These are phyloP conservation scores for Plasmopara viticola DNA, from an alignment of 352 stramenopile genomes.

Conservation along the genomic window DNA sequence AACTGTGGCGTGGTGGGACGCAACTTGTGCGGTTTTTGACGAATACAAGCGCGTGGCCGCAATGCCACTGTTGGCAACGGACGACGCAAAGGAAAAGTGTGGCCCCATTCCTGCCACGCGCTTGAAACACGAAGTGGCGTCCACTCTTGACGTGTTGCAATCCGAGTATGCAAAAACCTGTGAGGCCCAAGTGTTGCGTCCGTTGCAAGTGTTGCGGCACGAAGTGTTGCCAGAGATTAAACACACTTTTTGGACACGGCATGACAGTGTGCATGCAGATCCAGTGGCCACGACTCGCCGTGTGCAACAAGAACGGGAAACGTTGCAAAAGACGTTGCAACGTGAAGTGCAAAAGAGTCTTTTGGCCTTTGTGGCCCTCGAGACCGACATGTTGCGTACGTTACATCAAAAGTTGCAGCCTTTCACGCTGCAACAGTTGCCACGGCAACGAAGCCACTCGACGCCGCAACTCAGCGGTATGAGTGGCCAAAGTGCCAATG, in stretches of 20 bases:
- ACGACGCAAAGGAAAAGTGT: slow-evolving; percentile 3
- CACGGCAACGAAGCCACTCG: slow-evolving; percentile 17
- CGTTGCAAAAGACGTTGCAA: slow-evolving; percentile 35
- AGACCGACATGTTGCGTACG: slow-evolving; percentile 36
- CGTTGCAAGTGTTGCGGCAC: slow-evolving; percentile 35
- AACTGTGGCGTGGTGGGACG: slow-evolving; percentile 54
- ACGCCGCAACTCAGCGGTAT: slow-evolving; percentile 7
- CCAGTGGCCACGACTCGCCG: slow-evolving; percentile 30
- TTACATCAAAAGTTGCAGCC: slow-evolving; percentile 32
- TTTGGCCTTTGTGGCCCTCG: slow-evolving; percentile 36
- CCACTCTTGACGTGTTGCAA: slow-evolving; percentile 32
- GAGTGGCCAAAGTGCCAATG: no score
- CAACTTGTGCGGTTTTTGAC: slow-evolving; percentile 42
- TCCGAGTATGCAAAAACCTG: slow-evolving; percentile 39
- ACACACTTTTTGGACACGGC: slow-evolving; percentile 67
- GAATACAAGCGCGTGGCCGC: slow-evolving; percentile 59
- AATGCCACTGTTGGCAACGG: slow-evolving; percentile 39
- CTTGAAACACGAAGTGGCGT: slow-evolving; percentile 7
- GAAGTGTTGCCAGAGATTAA: slow-evolving; percentile 66
- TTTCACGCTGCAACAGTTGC: slow-evolving; percentile 8
- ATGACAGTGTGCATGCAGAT: slow-evolving; percentile 23
- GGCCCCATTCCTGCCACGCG: slow-evolving; percentile 10
- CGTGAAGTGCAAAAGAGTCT: slow-evolving; percentile 53
- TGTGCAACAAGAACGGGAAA: slow-evolving; percentile 45
- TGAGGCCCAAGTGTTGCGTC: slow-evolving; percentile 35